phyloP scores from a whole-genome alignment of 176 grass and related monocot genomes.

The Eragrostis curvula region DNA sequence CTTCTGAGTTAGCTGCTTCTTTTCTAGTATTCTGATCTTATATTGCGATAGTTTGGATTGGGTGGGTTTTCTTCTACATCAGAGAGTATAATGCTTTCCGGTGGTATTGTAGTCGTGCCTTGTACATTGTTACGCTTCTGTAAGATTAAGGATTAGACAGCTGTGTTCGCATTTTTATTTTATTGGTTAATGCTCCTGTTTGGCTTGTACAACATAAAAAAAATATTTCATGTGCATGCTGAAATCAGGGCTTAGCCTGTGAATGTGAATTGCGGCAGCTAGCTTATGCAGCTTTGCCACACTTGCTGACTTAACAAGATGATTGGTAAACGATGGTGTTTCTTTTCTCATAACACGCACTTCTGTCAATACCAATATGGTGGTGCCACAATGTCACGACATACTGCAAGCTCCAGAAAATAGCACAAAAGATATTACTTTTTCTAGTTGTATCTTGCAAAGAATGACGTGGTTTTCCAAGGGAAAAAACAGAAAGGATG shows the following conservation, averaged over 20 bases:
- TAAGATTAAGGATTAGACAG: constrained; percentile 36
- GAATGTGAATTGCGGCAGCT: background rate
- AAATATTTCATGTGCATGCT: background rate
- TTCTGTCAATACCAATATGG: background rate
- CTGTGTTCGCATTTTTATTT: constrained; percentile 8
- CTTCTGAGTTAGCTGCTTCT: constrained; percentile 23
- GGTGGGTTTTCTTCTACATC: background rate
- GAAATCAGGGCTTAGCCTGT: background rate
- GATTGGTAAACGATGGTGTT: background rate
- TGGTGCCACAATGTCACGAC: background rate
- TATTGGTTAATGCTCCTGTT: constrained; percentile 13
- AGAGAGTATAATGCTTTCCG: constrained; percentile 14
- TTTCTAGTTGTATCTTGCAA: background rate
- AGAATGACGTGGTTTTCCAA: background rate
- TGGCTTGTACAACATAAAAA: background rate
- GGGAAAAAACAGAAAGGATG: background rate
- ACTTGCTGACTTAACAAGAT: background rate
- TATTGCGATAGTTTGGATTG: constrained; percentile 33
- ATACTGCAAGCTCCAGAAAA: background rate
- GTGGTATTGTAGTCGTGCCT: constrained; percentile 28
- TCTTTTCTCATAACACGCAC: background rate
- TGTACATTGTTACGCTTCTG: constrained; percentile 39
- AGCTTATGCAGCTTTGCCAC: background rate
- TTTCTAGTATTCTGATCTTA: background rate
- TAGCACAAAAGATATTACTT: background rate